Percentiles rank a stretch among this genome's conserved stretches.
Conservation (phyloP, 2,329 filamentous ascomycete genomes). For the Colletotrichum lindemuthianum region DNA sequence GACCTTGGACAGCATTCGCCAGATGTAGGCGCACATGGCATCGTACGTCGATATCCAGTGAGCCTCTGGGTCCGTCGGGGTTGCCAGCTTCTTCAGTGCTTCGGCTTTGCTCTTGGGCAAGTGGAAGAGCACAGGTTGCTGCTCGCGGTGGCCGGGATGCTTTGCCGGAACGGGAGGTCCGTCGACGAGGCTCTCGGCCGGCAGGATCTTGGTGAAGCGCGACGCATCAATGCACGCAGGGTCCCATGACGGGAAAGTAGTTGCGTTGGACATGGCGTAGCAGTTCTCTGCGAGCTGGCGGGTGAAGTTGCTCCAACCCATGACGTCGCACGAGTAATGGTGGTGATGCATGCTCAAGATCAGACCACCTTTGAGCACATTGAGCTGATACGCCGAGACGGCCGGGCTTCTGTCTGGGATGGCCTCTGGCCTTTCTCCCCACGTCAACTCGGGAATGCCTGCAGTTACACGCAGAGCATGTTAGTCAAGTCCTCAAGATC, state of each 20-base stretch:
- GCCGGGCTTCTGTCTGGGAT: conserved; percentile 46
- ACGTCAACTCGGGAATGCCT: conserved; percentile 44
- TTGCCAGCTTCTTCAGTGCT: conserved; percentile 49
- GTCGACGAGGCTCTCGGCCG: conserved; percentile 43
- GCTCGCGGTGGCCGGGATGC: conserved; percentile 43
- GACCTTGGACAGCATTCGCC: conserved; percentile 49
- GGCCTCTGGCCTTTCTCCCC: conserved; percentile 52
- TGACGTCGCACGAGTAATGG: conserved; percentile 55
- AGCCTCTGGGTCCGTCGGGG: conserved; percentile 41
- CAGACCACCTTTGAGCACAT: conserved; percentile 53
- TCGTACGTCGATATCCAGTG: conserved; percentile 58
- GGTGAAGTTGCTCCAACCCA: conserved; percentile 51
- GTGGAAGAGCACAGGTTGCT: conserved; percentile 50
- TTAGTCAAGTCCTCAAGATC: conserved; percentile 48
- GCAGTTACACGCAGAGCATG: conserved; percentile 33
- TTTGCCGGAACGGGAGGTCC: conserved; percentile 42
- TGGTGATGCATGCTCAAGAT: conserved; percentile 55
- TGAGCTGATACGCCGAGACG: conserved; percentile 51
- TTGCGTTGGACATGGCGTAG: conserved; percentile 43
- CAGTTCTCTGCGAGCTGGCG: conserved; percentile 57
- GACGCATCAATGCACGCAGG: conserved; percentile 47
- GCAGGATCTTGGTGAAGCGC: conserved; percentile 43
- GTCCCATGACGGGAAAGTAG: conserved; percentile 47
- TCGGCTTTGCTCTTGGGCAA: conserved; percentile 54
- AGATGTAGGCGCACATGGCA: conserved; percentile 52